Evolutionary conservation across 1,284 basidiomycete species (phyloP).

Genomic region (Termitomyces sp.): DNA sequence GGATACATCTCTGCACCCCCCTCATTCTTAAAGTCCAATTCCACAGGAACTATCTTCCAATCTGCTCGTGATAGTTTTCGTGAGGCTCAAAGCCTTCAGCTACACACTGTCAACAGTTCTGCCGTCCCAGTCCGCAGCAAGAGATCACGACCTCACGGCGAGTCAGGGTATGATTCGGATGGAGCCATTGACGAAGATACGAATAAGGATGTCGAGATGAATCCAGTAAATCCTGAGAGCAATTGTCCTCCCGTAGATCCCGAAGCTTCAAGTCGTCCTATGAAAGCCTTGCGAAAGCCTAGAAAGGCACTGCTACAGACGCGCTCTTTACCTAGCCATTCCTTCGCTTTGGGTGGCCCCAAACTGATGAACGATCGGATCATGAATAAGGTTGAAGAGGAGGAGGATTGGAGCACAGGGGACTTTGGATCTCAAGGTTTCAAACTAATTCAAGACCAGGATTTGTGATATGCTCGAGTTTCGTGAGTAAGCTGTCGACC

Average conservation of each 20-base stretch:
- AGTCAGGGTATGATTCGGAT: conserved; percentile 20
- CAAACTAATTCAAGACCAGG: not conserved
- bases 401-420: conserved; percentile 28
- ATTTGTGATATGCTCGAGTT: not conserved
- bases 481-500: not conserved
- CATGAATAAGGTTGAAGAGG: conserved; percentile 19
- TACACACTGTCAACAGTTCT: conserved; percentile 8
- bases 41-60: conserved; percentile 37
- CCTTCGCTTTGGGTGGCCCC: conserved; percentile 21
- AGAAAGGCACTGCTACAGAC: conserved; percentile 29
- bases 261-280: conserved; percentile 25
- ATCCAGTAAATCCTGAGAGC: conserved; percentile 8
- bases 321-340: conserved; percentile 32
- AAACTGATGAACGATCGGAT: not conserved
- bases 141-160: conserved; percentile 28
- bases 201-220: conserved; percentile 16
- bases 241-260: conserved; percentile 3
- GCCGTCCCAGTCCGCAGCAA: conserved; percentile 24
- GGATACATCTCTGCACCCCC: conserved; percentile 41
- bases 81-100: conserved; percentile 28
- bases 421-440: conserved; percentile 9
- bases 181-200: conserved; percentile 18
- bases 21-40: conserved; percentile 31
- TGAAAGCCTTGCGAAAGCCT: conserved; percentile 36
- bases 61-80: conserved; percentile 40